Evolutionary conservation across 257 asterid species (phyloP).

Genomic region (Schizonepeta tenuifolia): DNA sequence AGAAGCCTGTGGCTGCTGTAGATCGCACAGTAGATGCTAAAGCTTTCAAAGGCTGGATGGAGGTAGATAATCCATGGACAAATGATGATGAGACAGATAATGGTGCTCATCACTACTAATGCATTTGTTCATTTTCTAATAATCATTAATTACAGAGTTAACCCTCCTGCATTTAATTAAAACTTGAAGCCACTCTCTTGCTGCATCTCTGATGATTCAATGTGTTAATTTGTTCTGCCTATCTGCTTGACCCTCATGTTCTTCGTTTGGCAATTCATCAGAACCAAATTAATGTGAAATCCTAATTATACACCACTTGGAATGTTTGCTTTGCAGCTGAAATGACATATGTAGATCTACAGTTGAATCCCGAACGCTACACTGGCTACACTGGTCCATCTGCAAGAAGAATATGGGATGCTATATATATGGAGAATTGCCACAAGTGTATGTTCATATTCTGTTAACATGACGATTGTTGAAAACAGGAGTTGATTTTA

Average conservation of each 20-base stretch:
- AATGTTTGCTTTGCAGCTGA: constrained; percentile 53
- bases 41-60: constrained; percentile 67
- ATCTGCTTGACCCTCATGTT: constrained; percentile 5
- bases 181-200: background rate
- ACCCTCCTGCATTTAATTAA: background rate
- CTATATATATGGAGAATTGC: constrained; percentile 60
- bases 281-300: constrained; percentile 2
- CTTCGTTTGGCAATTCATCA: background rate
- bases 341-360: constrained; percentile 70
- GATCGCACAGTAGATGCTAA: constrained; percentile 66
- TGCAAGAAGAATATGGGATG: constrained; percentile 77
- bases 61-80: constrained; percentile 76
- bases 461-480: constrained; percentile 15
- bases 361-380: constrained; percentile 68
- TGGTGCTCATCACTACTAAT: constrained; percentile 43
- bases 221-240: background rate
- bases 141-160: background rate
- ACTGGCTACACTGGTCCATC: constrained; percentile 72
- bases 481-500: constrained; percentile 19
- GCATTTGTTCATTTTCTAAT: background rate
- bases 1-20: constrained; percentile 61
- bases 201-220: background rate
- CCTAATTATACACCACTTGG: constrained; percentile 6
- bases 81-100: constrained; percentile 67
- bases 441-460: constrained; percentile 48